Evolutionary conservation across 2,329 filamentous ascomycete genomes (phyloP).

Genomic region (Pyrenophora seminiperda): DNA sequence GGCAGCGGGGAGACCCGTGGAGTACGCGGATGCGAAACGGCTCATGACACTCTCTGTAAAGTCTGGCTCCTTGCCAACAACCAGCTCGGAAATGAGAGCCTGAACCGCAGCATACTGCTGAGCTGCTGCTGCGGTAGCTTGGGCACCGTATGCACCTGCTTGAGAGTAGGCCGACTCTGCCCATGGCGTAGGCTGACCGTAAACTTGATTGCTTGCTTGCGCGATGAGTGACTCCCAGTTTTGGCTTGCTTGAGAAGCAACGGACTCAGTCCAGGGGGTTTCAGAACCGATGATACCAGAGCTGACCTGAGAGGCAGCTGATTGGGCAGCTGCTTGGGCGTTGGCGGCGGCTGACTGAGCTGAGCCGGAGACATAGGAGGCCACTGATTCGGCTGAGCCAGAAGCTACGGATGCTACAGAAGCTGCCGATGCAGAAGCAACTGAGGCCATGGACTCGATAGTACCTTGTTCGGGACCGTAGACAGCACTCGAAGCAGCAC

Average conservation of each 20-base stretch:
- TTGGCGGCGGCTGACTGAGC: conserved; percentile 52
- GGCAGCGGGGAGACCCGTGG: conserved; percentile 65
- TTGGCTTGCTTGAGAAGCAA: conserved; percentile 62
- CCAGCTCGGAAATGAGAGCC: conserved; percentile 74
- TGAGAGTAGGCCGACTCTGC: conserved; percentile 55
- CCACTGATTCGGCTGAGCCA: conserved; percentile 57
- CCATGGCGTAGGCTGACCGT: conserved; percentile 65
- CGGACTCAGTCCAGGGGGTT: conserved; percentile 59
- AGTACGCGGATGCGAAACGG: conserved; percentile 73
- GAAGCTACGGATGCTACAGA: conserved; percentile 52
- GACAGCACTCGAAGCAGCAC: conserved; percentile 71
- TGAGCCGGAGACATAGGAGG: conserved; percentile 43
- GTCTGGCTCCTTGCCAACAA: conserved; percentile 76
- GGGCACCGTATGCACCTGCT: conserved; percentile 64
- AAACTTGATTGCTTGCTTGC: conserved; percentile 70
- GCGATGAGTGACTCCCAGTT: conserved; percentile 69
- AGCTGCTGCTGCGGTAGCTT: conserved; percentile 64
- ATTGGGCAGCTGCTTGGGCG: conserved; percentile 55
- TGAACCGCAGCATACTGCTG: conserved; percentile 73
- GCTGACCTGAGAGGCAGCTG: conserved; percentile 53
- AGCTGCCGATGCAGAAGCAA: conserved; percentile 47
- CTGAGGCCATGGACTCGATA: conserved; percentile 42
- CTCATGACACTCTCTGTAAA: conserved; percentile 81
- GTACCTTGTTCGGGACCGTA: conserved; percentile 55
- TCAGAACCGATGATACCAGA: conserved; percentile 54